Evolutionary conservation across 495 filamentous ascomycete genomes (phyloP), one percentile per base, ranked within the genome.

Genomic region (Penicillium goetzii): DNA sequence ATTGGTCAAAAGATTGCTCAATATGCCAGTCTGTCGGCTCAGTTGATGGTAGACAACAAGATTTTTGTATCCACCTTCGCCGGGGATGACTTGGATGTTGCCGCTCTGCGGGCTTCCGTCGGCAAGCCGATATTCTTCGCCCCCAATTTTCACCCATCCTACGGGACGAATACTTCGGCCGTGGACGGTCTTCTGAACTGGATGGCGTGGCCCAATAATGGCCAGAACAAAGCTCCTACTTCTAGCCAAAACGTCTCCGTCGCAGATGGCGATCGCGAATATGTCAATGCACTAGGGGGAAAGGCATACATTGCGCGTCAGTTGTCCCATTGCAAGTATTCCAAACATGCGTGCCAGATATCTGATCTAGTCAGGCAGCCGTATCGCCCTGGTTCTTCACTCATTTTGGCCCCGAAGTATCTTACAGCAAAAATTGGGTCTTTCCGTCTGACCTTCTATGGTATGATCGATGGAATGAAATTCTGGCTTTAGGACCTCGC

Each of bases 201-300:
- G 86, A 80, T 84, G 79, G 85, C 78, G 0, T 87, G 84, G 85
- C 76, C 77, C 17, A 84, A 78, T 56, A 78, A 86, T 61, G 84
- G 83, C 21, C 75, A 83, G 36, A 85, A 85, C 61, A 84, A 82
- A 63, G 83, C 84, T 6, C 83, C 83, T 4, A 79, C 69, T 4
- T 51, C 77, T 6, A 79, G 78, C 1, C 65, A 67, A 5, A 78
- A 76, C 62, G 72, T 83, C 33, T 82, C 81, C 21, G 81, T 82
- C 26, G 74, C 74, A 25, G 74, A 81, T 25, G 81, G 82, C 4
- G 86, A 87, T 63, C 57, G 68, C 1, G 68, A 74, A 2, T 87
- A 86, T 66, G 61, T 75, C 14, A 70, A 77, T 17, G 83, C 81
- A 41, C 73, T 87, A 3, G 72, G 58, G 34, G 76, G 72, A 21